phyloP scores from a whole-genome alignment of 305 asterid genomes.

The Solanum hybrid region DNA sequence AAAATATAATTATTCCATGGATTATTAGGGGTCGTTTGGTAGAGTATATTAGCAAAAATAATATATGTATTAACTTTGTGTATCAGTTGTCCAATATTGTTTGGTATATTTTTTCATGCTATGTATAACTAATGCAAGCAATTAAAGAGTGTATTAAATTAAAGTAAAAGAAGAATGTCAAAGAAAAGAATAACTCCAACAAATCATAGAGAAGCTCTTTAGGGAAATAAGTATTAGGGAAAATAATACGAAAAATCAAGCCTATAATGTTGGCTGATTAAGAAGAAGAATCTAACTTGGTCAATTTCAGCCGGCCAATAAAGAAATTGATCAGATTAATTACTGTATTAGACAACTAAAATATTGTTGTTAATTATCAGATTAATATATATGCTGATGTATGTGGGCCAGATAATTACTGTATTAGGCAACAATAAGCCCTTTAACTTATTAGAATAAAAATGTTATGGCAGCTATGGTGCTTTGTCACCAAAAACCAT shows the following conservation, averaged over 20 bases:
- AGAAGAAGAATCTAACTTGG: not conserved
- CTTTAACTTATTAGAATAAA: not conserved
- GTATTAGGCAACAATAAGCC: not conserved
- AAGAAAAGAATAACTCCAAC: not conserved
- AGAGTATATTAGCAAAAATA: no score
- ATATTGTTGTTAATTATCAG: not conserved
- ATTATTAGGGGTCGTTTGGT: not conserved
- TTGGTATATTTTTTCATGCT: no score
- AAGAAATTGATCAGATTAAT: not conserved
- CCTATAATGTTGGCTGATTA: not conserved
- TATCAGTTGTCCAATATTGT: no score
- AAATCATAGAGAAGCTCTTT: not conserved
- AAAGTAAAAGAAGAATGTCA: not conserved
- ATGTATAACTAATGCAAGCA: no score
- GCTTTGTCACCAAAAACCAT: not conserved
- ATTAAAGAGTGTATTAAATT: not conserved
- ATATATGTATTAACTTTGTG: no score
- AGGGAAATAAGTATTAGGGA: not conserved
- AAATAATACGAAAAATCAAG: not conserved
- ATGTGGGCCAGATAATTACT: not conserved
- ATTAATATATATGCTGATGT: not conserved
- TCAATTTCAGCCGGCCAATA: not conserved
- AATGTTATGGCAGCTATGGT: not conserved
- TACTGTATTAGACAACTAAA: not conserved
- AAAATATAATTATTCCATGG: not conserved